Base-by-base conservation (phyloP, 768 basidiomycete genomes). In the Boletus reticulatus region DNA sequence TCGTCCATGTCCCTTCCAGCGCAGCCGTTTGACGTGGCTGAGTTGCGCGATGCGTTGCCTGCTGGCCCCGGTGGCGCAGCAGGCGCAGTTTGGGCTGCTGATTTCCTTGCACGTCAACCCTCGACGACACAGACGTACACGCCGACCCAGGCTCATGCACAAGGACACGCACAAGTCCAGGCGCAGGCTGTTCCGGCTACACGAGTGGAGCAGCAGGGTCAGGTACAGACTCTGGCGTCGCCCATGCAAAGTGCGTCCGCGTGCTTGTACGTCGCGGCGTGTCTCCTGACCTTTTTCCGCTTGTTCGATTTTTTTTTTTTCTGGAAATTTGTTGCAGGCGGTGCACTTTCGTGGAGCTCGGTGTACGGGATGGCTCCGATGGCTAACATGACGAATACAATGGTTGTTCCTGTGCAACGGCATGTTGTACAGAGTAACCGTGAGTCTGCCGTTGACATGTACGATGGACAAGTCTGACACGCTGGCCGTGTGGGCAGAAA, bases 11-110 rank as follows among this genome's bases (percentile, higher is more conserved):
- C 75, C n/a, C 54, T 71, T 1, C 72, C 59, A 29, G 57, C 73
- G 22, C 59, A 74, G 24, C 59, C 80, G 4, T 90, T 86, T 64
- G 85, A 91, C 61, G 64, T 91, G 6, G 76, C 82, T 48, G 75
- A 76, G n/a, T 48, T 72, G 43, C 62, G 55, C 22, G 55, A 68
- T 43, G 59, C 62, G 20, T 58, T 69, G 19, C 68, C 68, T 4
- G 8, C 32, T n/a, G 27, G 41, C 32, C 19, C 62, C 38, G 72
- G 63, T 44, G 58, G 50, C 4, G 34, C 24, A 4, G 31, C 50
- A 6, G 47, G 36, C 7, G 53, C 76, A 16, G 70, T 77, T n/a
- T 89, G 88, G 87, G 84, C 86, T 1, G 62, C 78, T 20, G 86
- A 88, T 65, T 89, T 89, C 57, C 47, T 83, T 55, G 47, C 42